These are phyloP conservation scores for Exsudoporus floridanus DNA, from an alignment of 1,284 basidiomycete species.

Conservation along the genomic window DNA sequence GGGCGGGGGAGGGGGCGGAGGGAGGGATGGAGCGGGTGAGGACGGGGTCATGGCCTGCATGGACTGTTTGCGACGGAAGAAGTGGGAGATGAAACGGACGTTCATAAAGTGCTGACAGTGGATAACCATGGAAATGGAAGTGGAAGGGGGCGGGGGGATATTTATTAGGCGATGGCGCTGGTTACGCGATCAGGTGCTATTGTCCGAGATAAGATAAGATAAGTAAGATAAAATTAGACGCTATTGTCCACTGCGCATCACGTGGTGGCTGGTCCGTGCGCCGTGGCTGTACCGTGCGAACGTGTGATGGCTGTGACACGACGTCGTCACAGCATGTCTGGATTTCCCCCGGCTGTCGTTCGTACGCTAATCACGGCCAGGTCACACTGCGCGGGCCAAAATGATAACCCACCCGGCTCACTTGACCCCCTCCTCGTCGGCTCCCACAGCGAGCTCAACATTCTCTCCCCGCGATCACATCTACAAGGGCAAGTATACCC, in stretches of 20 bases:
- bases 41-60: slow-evolving; percentile 1
- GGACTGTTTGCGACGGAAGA: slow-evolving; percentile 19
- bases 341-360: slow-evolving; percentile 39
- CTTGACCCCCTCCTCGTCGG: slow-evolving; percentile 22
- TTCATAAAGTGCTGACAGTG: slow-evolving; percentile 8
- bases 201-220: slow-evolving; percentile 24
- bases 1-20: slow-evolving; percentile 25
- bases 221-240: neutral
- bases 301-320: slow-evolving; percentile 30
- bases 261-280: slow-evolving; percentile 29
- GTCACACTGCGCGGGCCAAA: slow-evolving; percentile 39
- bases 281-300: slow-evolving; percentile 28
- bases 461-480: slow-evolving; percentile 32
- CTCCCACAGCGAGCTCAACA: slow-evolving; percentile 18
- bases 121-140: slow-evolving; percentile 14
- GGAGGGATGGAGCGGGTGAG: neutral
- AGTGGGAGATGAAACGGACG: slow-evolving; percentile 17
- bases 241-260: slow-evolving; percentile 8
- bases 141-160: too few relatives aligned
- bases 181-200: slow-evolving; percentile 8
- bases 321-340: slow-evolving; percentile 34
- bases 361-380: slow-evolving; percentile 40
- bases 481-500: slow-evolving; percentile 65
- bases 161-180: neutral
- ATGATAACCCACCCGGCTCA: slow-evolving; percentile 32